Conservation (phyloP, 2,329 filamentous ascomycete genomes). For the Aspergillus uvarum region DNA sequence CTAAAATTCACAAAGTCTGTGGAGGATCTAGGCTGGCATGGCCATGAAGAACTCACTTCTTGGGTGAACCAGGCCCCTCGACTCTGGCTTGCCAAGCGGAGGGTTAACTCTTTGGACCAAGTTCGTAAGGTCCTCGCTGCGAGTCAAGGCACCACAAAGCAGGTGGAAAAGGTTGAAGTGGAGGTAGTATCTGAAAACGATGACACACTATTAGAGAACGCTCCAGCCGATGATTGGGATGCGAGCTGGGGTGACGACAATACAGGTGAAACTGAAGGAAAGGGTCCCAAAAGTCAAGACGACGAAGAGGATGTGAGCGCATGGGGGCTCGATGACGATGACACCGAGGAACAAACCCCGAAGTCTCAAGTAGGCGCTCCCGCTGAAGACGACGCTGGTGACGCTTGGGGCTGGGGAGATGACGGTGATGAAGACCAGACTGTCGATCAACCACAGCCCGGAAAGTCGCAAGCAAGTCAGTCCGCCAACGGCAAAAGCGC, state of each 20-base stretch:
- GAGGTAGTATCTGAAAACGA: conserved; percentile 72
- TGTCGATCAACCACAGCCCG: conserved; percentile 18
- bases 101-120: conserved; percentile 73
- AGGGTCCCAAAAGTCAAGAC: conserved; percentile 23
- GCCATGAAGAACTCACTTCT: conserved; percentile 62
- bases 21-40: conserved; percentile 62
- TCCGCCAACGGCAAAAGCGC: conserved; percentile 25
- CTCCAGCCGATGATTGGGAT: conserved; percentile 66
- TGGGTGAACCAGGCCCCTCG: conserved; percentile 80
- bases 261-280: conserved; percentile 34
- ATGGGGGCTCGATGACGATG: conserved; percentile 52
- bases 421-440: conserved; percentile 50
- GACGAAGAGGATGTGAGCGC: conserved; percentile 50
- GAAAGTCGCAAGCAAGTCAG: conserved; percentile 18
- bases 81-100: conserved; percentile 81
- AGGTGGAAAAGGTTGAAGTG: conserved; percentile 81
- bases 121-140: conserved; percentile 68
- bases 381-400: conserved; percentile 47
- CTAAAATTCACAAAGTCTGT: conserved; percentile 64
- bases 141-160: conserved; percentile 65
- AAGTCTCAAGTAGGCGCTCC: conserved; percentile 20
- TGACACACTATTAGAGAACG: conserved; percentile 60
- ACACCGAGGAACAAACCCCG: conserved; percentile 21
- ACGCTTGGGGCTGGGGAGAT: conserved; percentile 86
- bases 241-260: conserved; percentile 76